Conservation (phyloP, 805 yeast species). For the Pichia nakasei region DNA sequence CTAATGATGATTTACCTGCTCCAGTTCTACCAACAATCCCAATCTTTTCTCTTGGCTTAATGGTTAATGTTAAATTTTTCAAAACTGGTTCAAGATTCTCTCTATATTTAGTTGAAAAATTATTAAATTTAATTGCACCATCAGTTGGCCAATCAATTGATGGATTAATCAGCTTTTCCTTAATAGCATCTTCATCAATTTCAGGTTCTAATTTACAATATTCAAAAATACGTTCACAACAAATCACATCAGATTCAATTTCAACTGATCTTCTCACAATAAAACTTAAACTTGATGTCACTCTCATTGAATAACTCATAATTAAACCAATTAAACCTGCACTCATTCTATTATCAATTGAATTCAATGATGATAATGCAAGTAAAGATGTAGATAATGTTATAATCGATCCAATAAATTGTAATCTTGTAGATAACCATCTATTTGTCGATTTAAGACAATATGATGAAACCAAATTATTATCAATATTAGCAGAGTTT, state of each 20-base stretch:
- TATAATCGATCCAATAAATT: conserved; percentile 49
- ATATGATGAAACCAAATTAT: conserved; percentile 38
- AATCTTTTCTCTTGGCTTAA: conserved; percentile 50
- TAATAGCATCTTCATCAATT: conserved; percentile 45
- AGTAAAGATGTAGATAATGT: conserved; percentile 43
- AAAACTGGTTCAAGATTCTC: conserved; percentile 52
- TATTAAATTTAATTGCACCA: conserved; percentile 41
- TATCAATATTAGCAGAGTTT: conserved; percentile 43
- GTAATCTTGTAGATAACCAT: conserved; percentile 58
- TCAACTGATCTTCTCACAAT: conserved; percentile 56
- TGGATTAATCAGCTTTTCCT: conserved; percentile 32
- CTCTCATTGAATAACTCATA: conserved; percentile 54
- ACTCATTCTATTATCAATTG: conserved; percentile 33
- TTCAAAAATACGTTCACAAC: conserved; percentile 90
- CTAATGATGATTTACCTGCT: conserved; percentile 61
- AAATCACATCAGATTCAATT: conserved; percentile 56
- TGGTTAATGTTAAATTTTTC: conserved; percentile 35
- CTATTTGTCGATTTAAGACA: conserved; percentile 48
- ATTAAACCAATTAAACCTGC: conserved; percentile 58
- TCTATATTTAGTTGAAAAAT: conserved; percentile 53
- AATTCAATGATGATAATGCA: conserved; percentile 32
- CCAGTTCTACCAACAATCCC: conserved; percentile 78
- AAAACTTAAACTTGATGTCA: conserved; percentile 44
- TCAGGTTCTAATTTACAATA: conserved; percentile 72
- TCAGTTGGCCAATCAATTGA: conserved; percentile 43